Conservation (phyloP, 2,329 filamentous ascomycete species). For the Ascochyta clinopodiicola region DNA sequence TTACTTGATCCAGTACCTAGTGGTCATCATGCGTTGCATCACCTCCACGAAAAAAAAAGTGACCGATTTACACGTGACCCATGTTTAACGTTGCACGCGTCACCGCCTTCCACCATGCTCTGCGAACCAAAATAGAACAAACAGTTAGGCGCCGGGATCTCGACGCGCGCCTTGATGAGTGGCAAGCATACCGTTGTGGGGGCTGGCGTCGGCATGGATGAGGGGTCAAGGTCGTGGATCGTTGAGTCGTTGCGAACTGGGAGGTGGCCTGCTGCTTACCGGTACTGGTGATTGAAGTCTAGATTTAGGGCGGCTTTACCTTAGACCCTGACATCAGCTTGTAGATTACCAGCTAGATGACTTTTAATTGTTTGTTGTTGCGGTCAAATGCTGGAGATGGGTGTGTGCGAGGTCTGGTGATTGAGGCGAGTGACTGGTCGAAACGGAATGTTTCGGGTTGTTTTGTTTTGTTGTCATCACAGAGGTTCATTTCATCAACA, state of each 20-base stretch:
- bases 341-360: too few relatives aligned
- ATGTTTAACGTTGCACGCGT: constrained; percentile 1
- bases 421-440: not conserved
- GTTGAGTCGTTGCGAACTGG: not conserved
- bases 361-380: not conserved
- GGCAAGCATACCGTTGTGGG: constrained; percentile 15
- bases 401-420: not conserved
- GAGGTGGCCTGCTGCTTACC: not conserved
- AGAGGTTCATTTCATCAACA: too few relatives aligned
- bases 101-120: constrained; percentile 6
- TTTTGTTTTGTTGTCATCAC: constrained; percentile 2
- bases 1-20: not conserved
- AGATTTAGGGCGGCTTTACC: not conserved
- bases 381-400: not conserved
- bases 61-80: constrained; percentile 5
- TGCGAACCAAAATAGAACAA: constrained; percentile 8
- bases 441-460: constrained; percentile 4
- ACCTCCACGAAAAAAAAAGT: not conserved
- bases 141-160: constrained; percentile 2
- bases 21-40: not conserved
- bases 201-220: not conserved
- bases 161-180: not conserved
- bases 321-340: not conserved
- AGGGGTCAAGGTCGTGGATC: not conserved
- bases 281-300: not conserved